phyloP scores from a whole-genome alignment of 345 rosid species.

The Pistacia atlantica region DNA sequence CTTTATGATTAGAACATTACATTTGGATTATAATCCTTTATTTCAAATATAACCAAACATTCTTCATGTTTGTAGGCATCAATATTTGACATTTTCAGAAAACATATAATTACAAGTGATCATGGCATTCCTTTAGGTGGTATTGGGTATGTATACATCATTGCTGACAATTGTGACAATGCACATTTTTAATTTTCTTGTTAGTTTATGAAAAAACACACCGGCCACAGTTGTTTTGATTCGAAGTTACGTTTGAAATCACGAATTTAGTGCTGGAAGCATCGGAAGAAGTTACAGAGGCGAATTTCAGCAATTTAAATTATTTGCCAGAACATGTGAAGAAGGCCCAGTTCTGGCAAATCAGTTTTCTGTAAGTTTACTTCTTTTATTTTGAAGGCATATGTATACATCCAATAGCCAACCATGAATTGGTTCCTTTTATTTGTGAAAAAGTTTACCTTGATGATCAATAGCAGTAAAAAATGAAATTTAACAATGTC shows the following conservation, averaged over 20 bases:
- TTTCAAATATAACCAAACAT: constrained; percentile 10
- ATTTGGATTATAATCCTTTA: neutral
- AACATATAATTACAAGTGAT: constrained; percentile 52
- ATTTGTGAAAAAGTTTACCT: neutral
- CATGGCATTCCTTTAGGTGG: constrained; percentile 81
- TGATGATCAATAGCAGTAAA: neutral
- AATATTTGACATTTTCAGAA: constrained; percentile 53
- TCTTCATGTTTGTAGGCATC: constrained; percentile 39
- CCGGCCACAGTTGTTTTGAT: neutral
- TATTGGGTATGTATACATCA: constrained; percentile 57
- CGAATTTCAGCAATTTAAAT: constrained; percentile 55
- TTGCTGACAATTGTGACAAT: neutral
- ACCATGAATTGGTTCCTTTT: too few relatives aligned
- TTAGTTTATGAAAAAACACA: neutral
- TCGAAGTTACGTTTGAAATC: neutral
- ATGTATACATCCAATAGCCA: too few relatives aligned
- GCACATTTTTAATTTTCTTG: neutral
- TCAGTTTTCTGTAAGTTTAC: constrained; percentile 63
- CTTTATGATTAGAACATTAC: neutral
- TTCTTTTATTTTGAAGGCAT: neutral
- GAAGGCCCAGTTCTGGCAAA: constrained; percentile 60
- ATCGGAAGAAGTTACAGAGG: constrained; percentile 77
- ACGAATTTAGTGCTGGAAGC: constrained; percentile 60
- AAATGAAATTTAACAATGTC: neutral
- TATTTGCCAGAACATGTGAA: constrained; percentile 50